Conservation (phyloP, 305 asterid species). For the Rubia peregrina region DNA sequence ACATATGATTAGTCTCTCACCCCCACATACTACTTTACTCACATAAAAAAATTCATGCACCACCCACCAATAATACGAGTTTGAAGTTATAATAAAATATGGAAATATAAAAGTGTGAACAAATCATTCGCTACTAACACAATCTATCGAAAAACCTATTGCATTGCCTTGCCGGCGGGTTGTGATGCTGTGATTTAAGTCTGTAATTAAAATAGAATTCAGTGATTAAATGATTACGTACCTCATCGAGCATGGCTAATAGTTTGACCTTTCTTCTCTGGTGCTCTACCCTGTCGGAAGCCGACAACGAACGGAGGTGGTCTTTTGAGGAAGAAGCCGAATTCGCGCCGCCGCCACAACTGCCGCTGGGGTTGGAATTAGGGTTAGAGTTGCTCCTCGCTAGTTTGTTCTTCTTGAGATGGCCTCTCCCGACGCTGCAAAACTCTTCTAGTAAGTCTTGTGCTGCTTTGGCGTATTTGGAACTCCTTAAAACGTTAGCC, state of each 20-base stretch:
- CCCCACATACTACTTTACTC: too few relatives aligned
- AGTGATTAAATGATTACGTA: slow-evolving; percentile 40
- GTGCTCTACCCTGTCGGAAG: slow-evolving; percentile 83
- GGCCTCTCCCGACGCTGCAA: slow-evolving; percentile 85
- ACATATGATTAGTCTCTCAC: too few relatives aligned
- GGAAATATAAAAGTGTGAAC: background rate
- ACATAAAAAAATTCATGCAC: too few relatives aligned
- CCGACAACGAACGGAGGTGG: slow-evolving; percentile 51
- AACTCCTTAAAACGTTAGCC: slow-evolving; percentile 54
- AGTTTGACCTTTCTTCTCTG: slow-evolving; percentile 94
- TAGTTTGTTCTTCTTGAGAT: slow-evolving; percentile 54
- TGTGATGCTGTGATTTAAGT: slow-evolving; percentile 10
- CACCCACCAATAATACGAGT: slow-evolving; percentile 19
- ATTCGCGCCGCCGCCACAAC: slow-evolving; percentile 23
- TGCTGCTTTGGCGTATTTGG: slow-evolving; percentile 77
- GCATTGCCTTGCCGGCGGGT: slow-evolving; percentile 39
- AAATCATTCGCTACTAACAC: slow-evolving; percentile 19
- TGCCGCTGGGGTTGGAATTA: slow-evolving; percentile 27
- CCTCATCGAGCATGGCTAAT: slow-evolving; percentile 82
- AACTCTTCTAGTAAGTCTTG: slow-evolving; percentile 85
- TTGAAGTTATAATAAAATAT: slow-evolving; percentile 4
- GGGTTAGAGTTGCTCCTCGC: slow-evolving; percentile 39
- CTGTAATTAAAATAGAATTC: slow-evolving; percentile 25
- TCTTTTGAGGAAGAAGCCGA: slow-evolving; percentile 51
- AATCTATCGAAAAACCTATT: slow-evolving; percentile 19